Conservation (phyloP, 1,284 basidiomycete species). For the Rhodotorula sp. region DNA sequence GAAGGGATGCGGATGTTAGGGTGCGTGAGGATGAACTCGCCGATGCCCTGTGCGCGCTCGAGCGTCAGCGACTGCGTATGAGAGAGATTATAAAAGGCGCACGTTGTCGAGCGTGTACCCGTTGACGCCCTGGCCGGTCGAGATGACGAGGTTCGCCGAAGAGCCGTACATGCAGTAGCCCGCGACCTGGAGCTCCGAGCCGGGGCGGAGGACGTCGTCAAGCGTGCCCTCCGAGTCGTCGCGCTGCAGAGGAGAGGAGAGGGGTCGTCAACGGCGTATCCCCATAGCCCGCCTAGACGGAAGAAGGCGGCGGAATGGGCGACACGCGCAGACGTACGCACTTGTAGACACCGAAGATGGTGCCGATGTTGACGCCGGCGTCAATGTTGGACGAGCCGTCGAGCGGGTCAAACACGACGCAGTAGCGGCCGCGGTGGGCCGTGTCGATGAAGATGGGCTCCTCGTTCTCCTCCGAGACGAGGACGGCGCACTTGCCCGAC, state of each 20-base stretch:
- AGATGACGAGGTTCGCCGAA: constrained; percentile 93
- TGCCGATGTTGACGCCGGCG: constrained; percentile 99
- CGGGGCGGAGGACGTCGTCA: constrained; percentile 87
- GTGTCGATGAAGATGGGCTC: constrained; percentile 50
- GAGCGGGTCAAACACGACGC: constrained; percentile 97
- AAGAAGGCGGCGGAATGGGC: constrained; percentile 47
- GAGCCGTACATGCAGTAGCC: constrained; percentile 79
- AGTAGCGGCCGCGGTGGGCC: constrained; percentile 65
- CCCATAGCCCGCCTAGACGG: no score
- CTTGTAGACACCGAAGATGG: constrained; percentile 97
- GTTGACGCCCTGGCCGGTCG: constrained; percentile 94
- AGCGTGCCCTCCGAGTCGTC: constrained; percentile 75
- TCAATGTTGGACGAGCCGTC: constrained; percentile 97
- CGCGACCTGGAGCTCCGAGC: constrained; percentile 54
- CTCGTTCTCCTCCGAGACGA: constrained; percentile 77
- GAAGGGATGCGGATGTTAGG: constrained; percentile 91
- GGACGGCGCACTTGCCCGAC: constrained; percentile 88
- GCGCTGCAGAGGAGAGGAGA: constrained; percentile 55
- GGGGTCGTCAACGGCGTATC: no score
- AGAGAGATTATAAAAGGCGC: constrained; percentile 9
- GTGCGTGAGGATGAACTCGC: constrained; percentile 99
- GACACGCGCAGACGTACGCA: constrained; percentile 59
- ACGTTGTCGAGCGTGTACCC: constrained; percentile 95
- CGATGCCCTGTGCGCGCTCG: constrained; percentile 62
- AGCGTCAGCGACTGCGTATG: not conserved